These are phyloP conservation scores for Edaphochlamys debaryana DNA, from an alignment of 139 green algal genomes.

Conservation along the genomic window DNA sequence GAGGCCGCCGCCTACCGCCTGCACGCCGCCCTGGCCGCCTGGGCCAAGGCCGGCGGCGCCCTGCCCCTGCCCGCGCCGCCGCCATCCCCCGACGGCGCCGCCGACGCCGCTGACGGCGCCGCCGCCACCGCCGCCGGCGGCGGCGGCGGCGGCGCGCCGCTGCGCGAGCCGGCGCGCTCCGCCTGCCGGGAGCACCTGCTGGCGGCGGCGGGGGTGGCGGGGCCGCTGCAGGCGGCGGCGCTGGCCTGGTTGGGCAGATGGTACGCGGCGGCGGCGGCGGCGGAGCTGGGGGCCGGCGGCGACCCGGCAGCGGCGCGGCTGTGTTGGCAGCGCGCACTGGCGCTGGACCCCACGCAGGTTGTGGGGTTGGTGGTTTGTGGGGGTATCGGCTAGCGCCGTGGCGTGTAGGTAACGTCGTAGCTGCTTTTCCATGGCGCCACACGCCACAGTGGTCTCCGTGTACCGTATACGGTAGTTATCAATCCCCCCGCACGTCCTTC, in stretches of 20 bases:
- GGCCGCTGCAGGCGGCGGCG: conserved; percentile 71
- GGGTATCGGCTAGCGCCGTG: no score
- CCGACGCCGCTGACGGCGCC: background rate
- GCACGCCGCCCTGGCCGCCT: conserved; percentile 42
- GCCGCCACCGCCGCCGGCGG: background rate
- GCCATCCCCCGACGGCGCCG: background rate
- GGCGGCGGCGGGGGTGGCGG: conserved; percentile 14
- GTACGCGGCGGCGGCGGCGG: conserved; percentile 57
- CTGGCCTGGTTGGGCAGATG: conserved; percentile 75
- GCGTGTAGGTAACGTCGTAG: no score
- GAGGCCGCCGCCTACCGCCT: conserved; percentile 36
- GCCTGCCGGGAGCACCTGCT: conserved; percentile 23
- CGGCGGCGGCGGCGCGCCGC: background rate
- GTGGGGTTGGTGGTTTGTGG: no score
- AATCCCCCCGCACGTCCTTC: no score
- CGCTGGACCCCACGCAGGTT: conserved; percentile 74
- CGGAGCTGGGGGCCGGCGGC: no score
- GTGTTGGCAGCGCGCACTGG: conserved; percentile 78
- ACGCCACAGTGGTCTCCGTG: no score
- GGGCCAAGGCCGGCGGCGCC: conserved; percentile 30
- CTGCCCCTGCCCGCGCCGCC: background rate
- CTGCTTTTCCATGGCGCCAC: no score
- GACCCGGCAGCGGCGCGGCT: conserved; percentile 62
- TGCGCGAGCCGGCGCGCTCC: background rate
- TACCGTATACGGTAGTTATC: no score